A percentile compares a stretch with the other conserved stretches of the same genome.
Conservation (phyloP, 371 early-diverging fungal species). For the Actinomucor elegans region DNA sequence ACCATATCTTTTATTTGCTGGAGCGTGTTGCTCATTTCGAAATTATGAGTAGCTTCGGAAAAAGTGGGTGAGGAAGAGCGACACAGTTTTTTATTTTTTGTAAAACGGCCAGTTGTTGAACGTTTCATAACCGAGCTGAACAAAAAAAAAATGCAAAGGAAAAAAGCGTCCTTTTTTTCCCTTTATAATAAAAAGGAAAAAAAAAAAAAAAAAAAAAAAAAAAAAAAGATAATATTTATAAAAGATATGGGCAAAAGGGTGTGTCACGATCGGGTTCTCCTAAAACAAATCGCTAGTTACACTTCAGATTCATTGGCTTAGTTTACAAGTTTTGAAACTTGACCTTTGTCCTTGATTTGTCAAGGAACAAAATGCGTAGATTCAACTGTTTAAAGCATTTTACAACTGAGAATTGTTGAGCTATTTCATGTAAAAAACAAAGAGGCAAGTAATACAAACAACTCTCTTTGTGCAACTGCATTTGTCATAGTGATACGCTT, state of each 20-base stretch:
- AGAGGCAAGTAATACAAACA: too few relatives aligned
- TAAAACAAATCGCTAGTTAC: not conserved
- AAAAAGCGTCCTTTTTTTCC: not conserved
- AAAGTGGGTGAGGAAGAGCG: constrained; percentile 25
- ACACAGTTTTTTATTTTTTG: constrained; percentile 28
- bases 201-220: not conserved
- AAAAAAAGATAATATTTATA: not conserved
- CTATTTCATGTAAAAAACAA: too few relatives aligned
- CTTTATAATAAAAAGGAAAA: not conserved
- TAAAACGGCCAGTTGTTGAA: constrained; percentile 29
- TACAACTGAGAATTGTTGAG: too few relatives aligned
- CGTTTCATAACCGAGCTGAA: constrained; percentile 38
- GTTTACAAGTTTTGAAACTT: too few relatives aligned
- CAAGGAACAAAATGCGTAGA: too few relatives aligned
- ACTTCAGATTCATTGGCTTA: not conserved
- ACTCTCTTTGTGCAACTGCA: too few relatives aligned
- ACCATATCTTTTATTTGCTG: constrained; percentile 30
- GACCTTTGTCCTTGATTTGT: too few relatives aligned
- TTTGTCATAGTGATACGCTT: too few relatives aligned
- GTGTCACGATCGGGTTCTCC: not conserved
- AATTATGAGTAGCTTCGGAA: not conserved
- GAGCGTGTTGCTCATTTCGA: constrained; percentile 12
- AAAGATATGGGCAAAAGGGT: not conserved
- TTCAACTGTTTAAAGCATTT: too few relatives aligned
- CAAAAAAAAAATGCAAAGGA: not conserved